A percentile compares a stretch with the other conserved stretches of the same genome.
Conservation (phyloP, 2,329 filamentous ascomycete genomes). For the Exophiala sp. region DNA sequence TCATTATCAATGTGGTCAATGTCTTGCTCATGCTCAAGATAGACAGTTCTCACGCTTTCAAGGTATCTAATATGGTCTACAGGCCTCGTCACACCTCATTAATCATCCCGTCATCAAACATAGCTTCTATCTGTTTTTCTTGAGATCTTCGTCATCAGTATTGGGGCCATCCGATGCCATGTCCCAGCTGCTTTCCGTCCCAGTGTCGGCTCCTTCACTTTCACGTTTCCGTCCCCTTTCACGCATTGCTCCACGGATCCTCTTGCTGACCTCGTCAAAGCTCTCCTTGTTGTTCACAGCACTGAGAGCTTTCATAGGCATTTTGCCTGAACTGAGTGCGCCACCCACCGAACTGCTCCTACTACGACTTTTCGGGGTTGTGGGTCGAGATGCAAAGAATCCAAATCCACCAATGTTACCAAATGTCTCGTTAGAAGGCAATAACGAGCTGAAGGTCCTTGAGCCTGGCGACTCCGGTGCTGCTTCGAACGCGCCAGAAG, state of each 20-base stretch:
- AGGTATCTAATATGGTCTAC: too few species aligned
- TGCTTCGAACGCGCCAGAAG: slow-evolving; percentile 28
- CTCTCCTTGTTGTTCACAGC: slow-evolving; percentile 63
- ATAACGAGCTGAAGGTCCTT: slow-evolving; percentile 36
- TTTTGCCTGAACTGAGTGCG: slow-evolving; percentile 54
- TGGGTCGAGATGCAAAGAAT: slow-evolving; percentile 83
- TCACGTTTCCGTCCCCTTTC: slow-evolving; percentile 62
- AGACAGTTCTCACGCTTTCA: too few species aligned
- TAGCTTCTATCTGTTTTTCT: slow-evolving; percentile 20
- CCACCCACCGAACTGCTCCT: slow-evolving; percentile 66
- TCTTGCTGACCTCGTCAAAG: slow-evolving; percentile 77
- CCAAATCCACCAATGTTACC: slow-evolving; percentile 82
- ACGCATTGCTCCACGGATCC: slow-evolving; percentile 80
- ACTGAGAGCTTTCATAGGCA: slow-evolving; percentile 72
- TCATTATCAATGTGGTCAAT: too few species aligned
- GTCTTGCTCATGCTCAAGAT: too few species aligned
- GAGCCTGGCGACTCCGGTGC: slow-evolving; percentile 29
- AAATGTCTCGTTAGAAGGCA: slow-evolving; percentile 89
- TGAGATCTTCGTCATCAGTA: slow-evolving; percentile 28
- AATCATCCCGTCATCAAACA: too few species aligned
- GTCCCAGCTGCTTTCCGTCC: slow-evolving; percentile 29
- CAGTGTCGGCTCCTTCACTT: slow-evolving; percentile 25
- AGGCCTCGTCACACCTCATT: too few species aligned
- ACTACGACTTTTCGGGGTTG: slow-evolving; percentile 72
- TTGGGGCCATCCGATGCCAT: slow-evolving; percentile 25